Evolutionary conservation across 1,284 basidiomycete genomes (phyloP), one percentile per base, ranked within the genome.

Genomic region (Bjerkandera adusta): DNA sequence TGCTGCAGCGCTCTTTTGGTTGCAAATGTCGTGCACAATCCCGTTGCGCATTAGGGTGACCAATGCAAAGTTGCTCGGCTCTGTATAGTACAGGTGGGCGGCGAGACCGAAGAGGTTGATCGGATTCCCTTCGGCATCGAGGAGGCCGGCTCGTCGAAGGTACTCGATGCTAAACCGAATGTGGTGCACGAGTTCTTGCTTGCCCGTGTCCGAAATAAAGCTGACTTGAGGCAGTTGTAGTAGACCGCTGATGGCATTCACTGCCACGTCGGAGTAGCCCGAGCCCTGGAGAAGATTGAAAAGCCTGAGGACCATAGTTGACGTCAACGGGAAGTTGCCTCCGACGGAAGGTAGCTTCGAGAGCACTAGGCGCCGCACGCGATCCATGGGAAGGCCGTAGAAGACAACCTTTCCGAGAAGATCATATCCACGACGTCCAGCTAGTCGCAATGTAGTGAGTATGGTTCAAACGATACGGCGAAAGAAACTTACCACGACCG

Each of bases 101-200:
- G 76, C 76, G 13, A 83, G 65, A 0, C 72, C 75, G 50, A 75
- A 81, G 3, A 85, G 63, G 53, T 83, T 79, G 58, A 81, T 72
- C 0, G 82, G 81, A 20, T 68, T 72, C 5, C 84, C 85, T 15
- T 62, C 55, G 25, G 62, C 58, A 44, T 79, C 71, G 34, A 87
- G 59, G 11, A 87, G 66, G 30, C 73, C 67, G 2, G 72, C 63
- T 2, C 79, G 76, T 25, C 80, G 73, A 12, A 87, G 72, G 54
- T 83, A 86, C 46, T 87, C 85, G 46, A 87, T 79, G 48, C 76
- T 78, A 65, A 86, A 86, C n/a, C 83, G 70, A 22, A 85, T 58
- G 51, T 84, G 83, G 55, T 86, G 81, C 15, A 81, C 57, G 11
- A 85, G 63, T 51, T 85, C 80, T 7, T 75, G 62, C 47, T 65